Evolutionary conservation across 345 rosid species (phyloP), one percentile per base, ranked within the genome.

Genomic region (Punica granatum): DNA sequence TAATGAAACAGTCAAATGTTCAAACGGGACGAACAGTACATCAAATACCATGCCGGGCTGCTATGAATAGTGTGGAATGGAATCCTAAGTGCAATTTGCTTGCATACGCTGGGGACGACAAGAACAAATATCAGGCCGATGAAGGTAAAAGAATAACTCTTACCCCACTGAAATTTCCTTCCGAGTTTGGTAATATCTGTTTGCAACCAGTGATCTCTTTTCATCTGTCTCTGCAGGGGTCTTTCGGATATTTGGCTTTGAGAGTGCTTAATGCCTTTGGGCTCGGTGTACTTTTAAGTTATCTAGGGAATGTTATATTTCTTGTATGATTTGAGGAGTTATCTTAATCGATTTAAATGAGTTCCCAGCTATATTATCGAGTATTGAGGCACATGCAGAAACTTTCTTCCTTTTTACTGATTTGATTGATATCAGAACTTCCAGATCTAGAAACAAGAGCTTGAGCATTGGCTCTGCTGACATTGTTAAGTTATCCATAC

Each of bases 31-130:
- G 98, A 70, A 80, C 89, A 0, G 81, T 91, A 68, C 96, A 90
- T 76, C 97, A 94, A 80, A 91, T 94, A 69, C 97, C 96, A 51
- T 86, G 96, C n/a, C 83, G 96, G 18, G 96, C 96, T 60, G 97
- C 97, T 13, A 89, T 91, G 99, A 94, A 94, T 63, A 94, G 97
- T 6, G 98, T 94, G 26, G 98, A 94, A 75, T 91, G 99, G 99
- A 94, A 92, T 78, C 98, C 97, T 63, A 91, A 88, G 67, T 83
- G 78, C 77, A 94, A 91, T 79, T 80, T 94, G 62, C 96, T 94
- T 68, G 99, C 99, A 18, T 91, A 82, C 73, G 98, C 99, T 25
- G 99, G 99, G 32, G 97, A 94, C 77, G 99, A 94, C 87, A 91
- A 91, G 83, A 94, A 81, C 81, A 93, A 94, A 73, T 86, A 91